phyloP scores from a whole-genome alignment of 352 stramenopile species.

The Elongisporangium prolatum region DNA sequence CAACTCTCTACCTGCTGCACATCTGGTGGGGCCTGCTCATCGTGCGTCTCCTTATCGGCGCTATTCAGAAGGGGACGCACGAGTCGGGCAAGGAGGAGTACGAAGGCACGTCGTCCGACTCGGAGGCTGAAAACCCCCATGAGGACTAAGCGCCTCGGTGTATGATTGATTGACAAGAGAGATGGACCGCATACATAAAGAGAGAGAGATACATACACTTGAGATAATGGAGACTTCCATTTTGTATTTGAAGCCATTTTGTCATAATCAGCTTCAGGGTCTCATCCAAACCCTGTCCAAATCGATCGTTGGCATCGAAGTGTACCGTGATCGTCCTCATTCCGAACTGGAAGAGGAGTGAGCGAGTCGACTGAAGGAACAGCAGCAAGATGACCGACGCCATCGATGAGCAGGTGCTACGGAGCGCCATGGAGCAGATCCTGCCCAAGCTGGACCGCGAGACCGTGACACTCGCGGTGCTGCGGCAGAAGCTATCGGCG shows the following conservation, averaged over 20 bases:
- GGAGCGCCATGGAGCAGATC: constrained; percentile 34
- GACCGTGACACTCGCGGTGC: constrained; percentile 36
- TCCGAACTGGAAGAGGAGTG: neutral
- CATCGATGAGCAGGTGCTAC: constrained; percentile 21
- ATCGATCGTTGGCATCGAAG: neutral
- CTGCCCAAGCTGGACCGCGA: constrained; percentile 53
- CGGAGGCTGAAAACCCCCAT: constrained; percentile 57
- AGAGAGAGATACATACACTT: neutral
- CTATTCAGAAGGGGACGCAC: constrained; percentile 72
- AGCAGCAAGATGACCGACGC: constrained; percentile 10
- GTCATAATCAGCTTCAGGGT: neutral
- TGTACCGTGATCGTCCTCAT: neutral
- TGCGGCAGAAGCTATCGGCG: constrained; percentile 47
- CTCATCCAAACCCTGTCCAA: neutral
- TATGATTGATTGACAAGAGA: neutral
- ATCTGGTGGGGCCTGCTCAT: constrained; percentile 84
- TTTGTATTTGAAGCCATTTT: neutral
- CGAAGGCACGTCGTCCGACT: constrained; percentile 78
- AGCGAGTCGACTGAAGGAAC: constrained; percentile 1
- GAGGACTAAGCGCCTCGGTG: constrained; percentile 32
- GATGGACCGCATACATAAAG: neutral
- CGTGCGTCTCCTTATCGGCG: constrained; percentile 56
- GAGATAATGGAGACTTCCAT: neutral
- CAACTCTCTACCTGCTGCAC: constrained; percentile 71
- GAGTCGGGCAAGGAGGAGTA: constrained; percentile 82